These are phyloP conservation scores for Triadica sebifera DNA, from an alignment of 345 rosid species.

Conservation along the genomic window DNA sequence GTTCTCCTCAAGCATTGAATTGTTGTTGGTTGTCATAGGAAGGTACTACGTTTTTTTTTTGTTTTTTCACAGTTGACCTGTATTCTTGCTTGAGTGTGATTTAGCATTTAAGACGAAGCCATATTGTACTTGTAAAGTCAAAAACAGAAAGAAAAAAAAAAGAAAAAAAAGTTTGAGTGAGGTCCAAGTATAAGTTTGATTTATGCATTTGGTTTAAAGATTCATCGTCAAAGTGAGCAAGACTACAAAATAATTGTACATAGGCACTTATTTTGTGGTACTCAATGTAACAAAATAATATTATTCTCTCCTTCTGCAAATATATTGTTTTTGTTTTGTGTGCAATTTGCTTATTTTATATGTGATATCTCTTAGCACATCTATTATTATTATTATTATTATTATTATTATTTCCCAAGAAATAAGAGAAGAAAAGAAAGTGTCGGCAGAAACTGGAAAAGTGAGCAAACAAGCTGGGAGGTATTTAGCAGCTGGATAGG, in stretches of 20 bases:
- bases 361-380: background rate
- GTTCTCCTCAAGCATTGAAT: conserved; percentile 27
- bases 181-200: conserved; percentile 12
- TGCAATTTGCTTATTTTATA: background rate
- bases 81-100: conserved; percentile 39
- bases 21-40: conserved; percentile 32
- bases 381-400: no score
- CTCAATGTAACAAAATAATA: background rate
- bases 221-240: conserved; percentile 9
- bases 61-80: conserved; percentile 10
- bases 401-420: background rate
- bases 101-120: conserved; percentile 32
- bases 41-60: conserved; percentile 13
- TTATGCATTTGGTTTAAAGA: conserved; percentile 12
- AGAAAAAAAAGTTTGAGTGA: no score
- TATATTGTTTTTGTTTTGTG: background rate
- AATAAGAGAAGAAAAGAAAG: conserved; percentile 3
- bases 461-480: no score
- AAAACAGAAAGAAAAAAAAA: background rate
- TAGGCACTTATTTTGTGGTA: background rate
- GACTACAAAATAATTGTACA: background rate
- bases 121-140: conserved; percentile 37
- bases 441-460: conserved; percentile 23
- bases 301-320: background rate
- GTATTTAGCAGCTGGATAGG: no score